phyloP scores from a whole-genome alignment of 148 eudicot genomes.

The Chenopodium suecicum region DNA sequence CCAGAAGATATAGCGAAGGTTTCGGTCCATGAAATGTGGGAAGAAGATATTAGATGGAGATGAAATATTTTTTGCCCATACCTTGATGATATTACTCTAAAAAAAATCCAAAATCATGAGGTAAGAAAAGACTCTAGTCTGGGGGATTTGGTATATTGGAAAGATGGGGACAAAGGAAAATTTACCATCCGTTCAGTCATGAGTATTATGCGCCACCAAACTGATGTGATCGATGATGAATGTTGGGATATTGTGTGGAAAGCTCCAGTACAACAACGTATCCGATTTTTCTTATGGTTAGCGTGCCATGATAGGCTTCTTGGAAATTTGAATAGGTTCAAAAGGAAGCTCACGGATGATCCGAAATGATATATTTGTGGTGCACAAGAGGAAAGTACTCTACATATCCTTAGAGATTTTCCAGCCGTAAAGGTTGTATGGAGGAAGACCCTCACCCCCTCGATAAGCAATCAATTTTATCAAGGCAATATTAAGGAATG shows the following conservation, averaged over 20 bases:
- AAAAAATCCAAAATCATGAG: not conserved
- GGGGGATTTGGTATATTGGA: not conserved
- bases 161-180: not conserved
- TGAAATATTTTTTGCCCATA: not conserved
- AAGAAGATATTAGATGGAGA: not conserved
- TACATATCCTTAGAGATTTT: not conserved
- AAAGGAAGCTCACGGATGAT: not conserved
- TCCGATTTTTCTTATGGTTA: not conserved
- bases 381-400: not conserved
- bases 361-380: not conserved
- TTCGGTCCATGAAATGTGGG: not conserved
- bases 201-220: not conserved
- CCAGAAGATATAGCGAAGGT: not conserved
- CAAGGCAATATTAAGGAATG: not conserved
- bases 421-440: not conserved
- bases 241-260: not conserved
- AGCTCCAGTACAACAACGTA: not conserved
- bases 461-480: too few species aligned
- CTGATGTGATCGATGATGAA: not conserved
- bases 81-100: not conserved
- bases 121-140: not conserved
- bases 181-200: not conserved
- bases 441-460: not conserved
- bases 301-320: not conserved
- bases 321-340: not conserved